Conservation (phyloP, 306 rosid species). For the Styphnolobium japonicum region DNA sequence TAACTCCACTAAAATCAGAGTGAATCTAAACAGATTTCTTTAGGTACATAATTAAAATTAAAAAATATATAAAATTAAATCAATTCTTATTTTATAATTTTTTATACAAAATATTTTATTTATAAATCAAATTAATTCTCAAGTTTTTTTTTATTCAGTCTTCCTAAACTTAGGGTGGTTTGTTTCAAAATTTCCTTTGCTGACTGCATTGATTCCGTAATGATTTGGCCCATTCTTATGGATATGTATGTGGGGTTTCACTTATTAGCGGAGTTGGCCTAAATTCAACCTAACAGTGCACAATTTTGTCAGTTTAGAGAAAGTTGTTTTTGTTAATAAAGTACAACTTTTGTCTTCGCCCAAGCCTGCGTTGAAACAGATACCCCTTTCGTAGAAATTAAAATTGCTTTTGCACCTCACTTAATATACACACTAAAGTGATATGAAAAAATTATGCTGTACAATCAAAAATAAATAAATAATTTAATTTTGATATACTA, state of each 20-base stretch:
- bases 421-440: background rate
- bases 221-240: background rate
- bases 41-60: no score
- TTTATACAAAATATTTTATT: no score
- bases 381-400: background rate
- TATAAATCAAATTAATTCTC: no score
- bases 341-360: conserved; percentile 12
- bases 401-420: conserved; percentile 18
- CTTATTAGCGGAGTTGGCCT: conserved; percentile 31
- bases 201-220: background rate
- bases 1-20: no score
- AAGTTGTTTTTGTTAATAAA: background rate
- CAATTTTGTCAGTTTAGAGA: conserved; percentile 29
- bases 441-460: background rate
- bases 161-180: background rate
- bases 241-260: background rate
- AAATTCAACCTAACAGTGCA: conserved; percentile 29
- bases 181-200: background rate
- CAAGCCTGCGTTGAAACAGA: background rate
- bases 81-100: no score
- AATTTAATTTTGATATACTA: no score
- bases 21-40: no score
- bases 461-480: no score
- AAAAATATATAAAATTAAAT: no score
- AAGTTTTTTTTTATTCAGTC: no score